Conservation (phyloP, 2,329 filamentous ascomycete species). For the Elsinoe batatas region DNA sequence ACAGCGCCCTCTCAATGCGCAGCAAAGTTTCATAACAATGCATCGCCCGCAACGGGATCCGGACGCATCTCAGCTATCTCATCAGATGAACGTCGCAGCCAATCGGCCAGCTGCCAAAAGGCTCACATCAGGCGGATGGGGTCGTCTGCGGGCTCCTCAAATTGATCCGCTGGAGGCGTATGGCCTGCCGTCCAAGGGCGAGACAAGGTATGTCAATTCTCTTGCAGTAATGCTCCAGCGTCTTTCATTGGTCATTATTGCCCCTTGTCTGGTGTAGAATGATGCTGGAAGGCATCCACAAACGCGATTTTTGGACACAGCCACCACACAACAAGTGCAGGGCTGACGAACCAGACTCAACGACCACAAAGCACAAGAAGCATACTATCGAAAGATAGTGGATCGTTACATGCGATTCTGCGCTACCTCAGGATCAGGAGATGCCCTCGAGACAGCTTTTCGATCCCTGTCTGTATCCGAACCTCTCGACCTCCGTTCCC, state of each 20-base stretch:
- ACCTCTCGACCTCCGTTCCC: constrained; percentile 5
- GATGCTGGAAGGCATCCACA: no score
- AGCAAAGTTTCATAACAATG: background rate
- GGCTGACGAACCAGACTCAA: constrained; percentile 30
- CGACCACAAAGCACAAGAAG: constrained; percentile 68
- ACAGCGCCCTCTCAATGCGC: background rate
- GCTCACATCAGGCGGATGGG: constrained; percentile 50
- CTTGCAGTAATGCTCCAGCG: background rate
- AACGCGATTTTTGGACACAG: no score
- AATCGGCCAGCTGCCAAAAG: constrained; percentile 23
- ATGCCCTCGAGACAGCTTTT: constrained; percentile 67
- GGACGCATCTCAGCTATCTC: background rate
- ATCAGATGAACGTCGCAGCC: constrained; percentile 4
- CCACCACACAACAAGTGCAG: no score
- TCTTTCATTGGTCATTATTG: background rate
- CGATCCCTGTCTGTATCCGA: constrained; percentile 46
- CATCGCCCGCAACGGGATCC: constrained; percentile 7
- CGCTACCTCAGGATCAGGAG: constrained; percentile 59
- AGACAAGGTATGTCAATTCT: constrained; percentile 54
- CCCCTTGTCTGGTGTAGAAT: no score
- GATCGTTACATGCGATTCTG: constrained; percentile 86
- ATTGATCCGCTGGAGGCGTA: constrained; percentile 70
- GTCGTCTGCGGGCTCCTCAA: constrained; percentile 61
- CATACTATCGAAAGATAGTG: constrained; percentile 78
- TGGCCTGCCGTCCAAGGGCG: constrained; percentile 83